Conservation (phyloP, 106 monocot genomes). For the Narthecium ossifragum region DNA sequence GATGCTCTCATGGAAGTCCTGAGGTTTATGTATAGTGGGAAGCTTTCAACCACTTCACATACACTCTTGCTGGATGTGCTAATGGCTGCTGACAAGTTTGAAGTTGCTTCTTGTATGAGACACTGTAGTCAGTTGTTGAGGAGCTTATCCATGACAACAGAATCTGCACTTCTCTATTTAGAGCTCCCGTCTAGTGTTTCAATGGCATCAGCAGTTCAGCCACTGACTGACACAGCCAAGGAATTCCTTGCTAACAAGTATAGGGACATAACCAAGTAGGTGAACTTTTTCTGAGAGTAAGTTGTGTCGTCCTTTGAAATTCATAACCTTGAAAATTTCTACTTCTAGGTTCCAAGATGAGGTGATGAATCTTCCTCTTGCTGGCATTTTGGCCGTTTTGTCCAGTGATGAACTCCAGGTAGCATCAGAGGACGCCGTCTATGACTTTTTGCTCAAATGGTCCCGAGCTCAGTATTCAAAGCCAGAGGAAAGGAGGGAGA, state of each 20-base stretch:
- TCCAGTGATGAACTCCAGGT: slow-evolving; percentile 64
- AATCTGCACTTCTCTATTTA: slow-evolving; percentile 68
- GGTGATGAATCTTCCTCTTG: slow-evolving; percentile 56
- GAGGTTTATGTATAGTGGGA: slow-evolving; percentile 75
- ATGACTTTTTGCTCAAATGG: slow-evolving; percentile 69
- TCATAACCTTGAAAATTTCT: too few relatives aligned
- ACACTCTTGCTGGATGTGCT: slow-evolving; percentile 50
- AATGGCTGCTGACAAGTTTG: slow-evolving; percentile 82
- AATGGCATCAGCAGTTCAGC: slow-evolving; percentile 60
- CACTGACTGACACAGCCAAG: slow-evolving; percentile 67
- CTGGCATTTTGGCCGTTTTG: slow-evolving; percentile 59
- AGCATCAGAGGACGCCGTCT: slow-evolving; percentile 73
- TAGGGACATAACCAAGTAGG: slow-evolving; percentile 59
- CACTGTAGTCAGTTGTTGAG: slow-evolving; percentile 62
- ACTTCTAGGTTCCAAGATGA: slow-evolving; percentile 57
- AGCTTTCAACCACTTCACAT: slow-evolving; percentile 40
- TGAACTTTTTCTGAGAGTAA: too few relatives aligned
- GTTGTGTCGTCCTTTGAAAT: too few relatives aligned
- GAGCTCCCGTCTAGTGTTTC: slow-evolving; percentile 67
- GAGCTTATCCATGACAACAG: slow-evolving; percentile 56
- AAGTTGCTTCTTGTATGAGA: slow-evolving; percentile 76
- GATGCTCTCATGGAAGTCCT: slow-evolving; percentile 65
- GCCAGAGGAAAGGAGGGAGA: slow-evolving; percentile 47
- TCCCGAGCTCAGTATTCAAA: slow-evolving; percentile 52
- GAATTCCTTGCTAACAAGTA: slow-evolving; percentile 57